A percentile compares a stretch with the other conserved stretches of the same genome.
These are phyloP conservation scores for Alternaria sp. DNA, from an alignment of 2,329 filamentous ascomycete species.

Conservation along the genomic window DNA sequence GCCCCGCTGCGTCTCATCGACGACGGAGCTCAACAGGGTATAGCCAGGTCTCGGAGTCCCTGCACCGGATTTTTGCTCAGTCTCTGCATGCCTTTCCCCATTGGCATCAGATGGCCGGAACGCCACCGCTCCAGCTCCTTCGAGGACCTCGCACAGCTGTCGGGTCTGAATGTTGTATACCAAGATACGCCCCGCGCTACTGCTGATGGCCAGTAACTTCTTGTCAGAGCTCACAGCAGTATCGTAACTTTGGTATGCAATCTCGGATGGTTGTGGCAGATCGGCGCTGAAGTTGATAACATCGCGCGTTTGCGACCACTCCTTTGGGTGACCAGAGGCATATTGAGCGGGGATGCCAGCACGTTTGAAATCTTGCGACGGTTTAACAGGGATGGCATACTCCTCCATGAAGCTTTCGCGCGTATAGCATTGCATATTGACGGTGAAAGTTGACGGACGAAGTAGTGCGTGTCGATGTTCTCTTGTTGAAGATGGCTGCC, in stretches of 20 bases:
- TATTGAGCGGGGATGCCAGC: conserved; percentile 18
- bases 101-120: conserved; percentile 21
- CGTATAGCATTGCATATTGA: conserved; percentile 8
- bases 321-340: conserved; percentile 22
- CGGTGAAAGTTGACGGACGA: not conserved
- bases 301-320: conserved; percentile 18
- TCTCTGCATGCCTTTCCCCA: not conserved
- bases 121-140: conserved; percentile 23
- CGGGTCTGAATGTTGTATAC: conserved; percentile 31
- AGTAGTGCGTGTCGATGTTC: not conserved
- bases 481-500: conserved; percentile 13
- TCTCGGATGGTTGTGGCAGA: not conserved
- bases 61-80: not conserved
- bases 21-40: conserved; percentile 25
- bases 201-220: conserved; percentile 34
- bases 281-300: conserved; percentile 18
- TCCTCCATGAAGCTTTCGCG: conserved; percentile 16
- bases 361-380: conserved; percentile 21
- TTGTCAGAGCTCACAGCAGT: conserved; percentile 28
- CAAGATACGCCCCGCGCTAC: conserved; percentile 13
- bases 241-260: conserved; percentile 5
- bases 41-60: conserved; percentile 21
- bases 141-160: conserved; percentile 31
- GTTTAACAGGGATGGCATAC: conserved; percentile 20
- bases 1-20: not conserved